These are phyloP conservation scores for Citrus trifoliata DNA, from an alignment of 345 rosid genomes.

Conservation along the genomic window DNA sequence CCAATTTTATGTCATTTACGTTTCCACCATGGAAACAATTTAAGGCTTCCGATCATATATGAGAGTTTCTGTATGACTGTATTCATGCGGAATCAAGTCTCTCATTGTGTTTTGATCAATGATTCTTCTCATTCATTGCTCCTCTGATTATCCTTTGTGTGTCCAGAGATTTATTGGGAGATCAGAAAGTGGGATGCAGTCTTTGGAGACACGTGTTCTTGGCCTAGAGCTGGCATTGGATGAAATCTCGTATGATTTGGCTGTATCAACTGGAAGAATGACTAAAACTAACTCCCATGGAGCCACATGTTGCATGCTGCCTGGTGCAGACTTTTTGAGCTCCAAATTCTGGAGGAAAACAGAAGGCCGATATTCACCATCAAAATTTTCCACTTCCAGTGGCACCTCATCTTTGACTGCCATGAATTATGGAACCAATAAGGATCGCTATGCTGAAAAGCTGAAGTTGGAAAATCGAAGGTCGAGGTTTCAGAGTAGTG, in stretches of 20 bases:
- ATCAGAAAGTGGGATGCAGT: slow-evolving; percentile 78
- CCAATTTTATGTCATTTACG: not conserved
- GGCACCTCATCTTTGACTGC: slow-evolving; percentile 26
- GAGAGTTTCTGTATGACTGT: not conserved
- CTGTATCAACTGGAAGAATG: slow-evolving; percentile 78
- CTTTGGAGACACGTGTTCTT: slow-evolving; percentile 82
- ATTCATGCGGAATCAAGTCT: not conserved
- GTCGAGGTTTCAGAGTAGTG: slow-evolving; percentile 45
- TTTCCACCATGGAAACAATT: not conserved
- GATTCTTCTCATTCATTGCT: slow-evolving; percentile 9
- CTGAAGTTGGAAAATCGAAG: slow-evolving; percentile 41
- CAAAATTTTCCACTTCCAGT: slow-evolving; percentile 40
- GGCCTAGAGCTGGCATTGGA: slow-evolving; percentile 88
- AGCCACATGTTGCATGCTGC: slow-evolving; percentile 71
- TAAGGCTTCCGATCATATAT: not conserved
- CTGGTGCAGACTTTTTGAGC: slow-evolving; percentile 60
- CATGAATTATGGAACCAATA: slow-evolving; percentile 28
- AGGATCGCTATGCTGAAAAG: slow-evolving; percentile 34
- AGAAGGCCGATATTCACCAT: slow-evolving; percentile 34
- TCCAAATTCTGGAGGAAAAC: slow-evolving; percentile 80
- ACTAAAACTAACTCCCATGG: slow-evolving; percentile 34
- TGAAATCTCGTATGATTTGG: slow-evolving; percentile 89
- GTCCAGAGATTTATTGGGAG: slow-evolving; percentile 74
- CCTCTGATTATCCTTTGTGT: not conserved
- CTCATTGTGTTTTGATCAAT: not conserved